Percentiles rank a stretch among this genome's conserved stretches.
phyloP scores from a whole-genome alignment of 2,329 filamentous ascomycete genomes.

The Colletotrichum sp. region DNA sequence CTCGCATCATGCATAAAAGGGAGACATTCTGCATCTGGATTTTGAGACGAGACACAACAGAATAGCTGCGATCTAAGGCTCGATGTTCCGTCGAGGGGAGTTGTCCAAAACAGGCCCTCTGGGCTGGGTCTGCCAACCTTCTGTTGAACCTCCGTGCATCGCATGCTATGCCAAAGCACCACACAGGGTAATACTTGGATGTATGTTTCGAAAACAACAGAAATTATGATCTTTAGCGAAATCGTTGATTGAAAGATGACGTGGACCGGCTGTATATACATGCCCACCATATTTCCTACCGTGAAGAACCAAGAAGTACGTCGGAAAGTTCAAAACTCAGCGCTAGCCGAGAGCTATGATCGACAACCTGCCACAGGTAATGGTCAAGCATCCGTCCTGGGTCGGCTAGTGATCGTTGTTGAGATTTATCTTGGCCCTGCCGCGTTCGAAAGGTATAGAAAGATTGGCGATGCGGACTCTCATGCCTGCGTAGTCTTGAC shows the following conservation, averaged over 20 bases:
- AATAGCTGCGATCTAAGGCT: not conserved
- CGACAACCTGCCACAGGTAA: too few relatives aligned
- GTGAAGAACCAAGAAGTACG: not conserved
- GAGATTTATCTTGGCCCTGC: too few relatives aligned
- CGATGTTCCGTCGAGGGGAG: not conserved
- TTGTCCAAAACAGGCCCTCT: rapidly evolving
- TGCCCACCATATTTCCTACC: not conserved
- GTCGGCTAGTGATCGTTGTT: too few relatives aligned
- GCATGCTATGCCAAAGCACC: too few relatives aligned
- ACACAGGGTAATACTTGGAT: rapidly evolving
- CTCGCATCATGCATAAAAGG: not conserved
- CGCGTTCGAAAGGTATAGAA: rapidly evolving
- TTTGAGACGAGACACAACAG: not conserved
- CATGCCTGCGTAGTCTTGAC: not conserved
- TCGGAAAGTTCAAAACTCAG: too few relatives aligned
- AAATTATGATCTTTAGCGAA: not conserved
- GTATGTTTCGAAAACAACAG: not conserved
- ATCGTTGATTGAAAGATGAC: not conserved
- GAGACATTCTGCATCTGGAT: rapidly evolving
- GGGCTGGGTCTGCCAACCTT: not conserved
- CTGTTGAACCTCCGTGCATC: too few relatives aligned
- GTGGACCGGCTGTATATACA: not conserved
- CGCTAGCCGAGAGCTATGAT: too few relatives aligned
- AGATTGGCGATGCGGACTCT: too few relatives aligned
- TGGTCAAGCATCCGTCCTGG: not conserved